Conservation (phyloP, 192 early-diverging fungal species). For the Blastocladiella britannica region DNA sequence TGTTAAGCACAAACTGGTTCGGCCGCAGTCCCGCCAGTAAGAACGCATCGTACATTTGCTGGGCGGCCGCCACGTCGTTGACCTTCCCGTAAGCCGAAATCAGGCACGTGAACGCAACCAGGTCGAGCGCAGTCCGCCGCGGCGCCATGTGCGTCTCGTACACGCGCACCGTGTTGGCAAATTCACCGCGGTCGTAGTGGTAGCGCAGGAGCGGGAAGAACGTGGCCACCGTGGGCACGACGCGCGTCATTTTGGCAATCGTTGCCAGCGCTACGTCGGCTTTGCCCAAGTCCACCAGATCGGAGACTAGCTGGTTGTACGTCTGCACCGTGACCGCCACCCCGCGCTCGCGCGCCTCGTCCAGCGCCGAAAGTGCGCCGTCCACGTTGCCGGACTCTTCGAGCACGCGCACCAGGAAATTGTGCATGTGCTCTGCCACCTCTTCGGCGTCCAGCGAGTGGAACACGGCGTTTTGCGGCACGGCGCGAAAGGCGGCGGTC, state of each 20-base stretch:
- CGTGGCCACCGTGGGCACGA: background rate
- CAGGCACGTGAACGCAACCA: background rate
- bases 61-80: background rate
- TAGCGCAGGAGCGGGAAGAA: background rate
- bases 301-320: background rate
- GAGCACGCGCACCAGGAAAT: background rate
- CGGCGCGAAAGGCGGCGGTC: no score
- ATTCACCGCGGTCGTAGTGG: background rate
- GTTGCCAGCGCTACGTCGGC: background rate
- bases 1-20: background rate
- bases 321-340: background rate
- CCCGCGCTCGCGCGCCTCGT: background rate
- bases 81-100: background rate
- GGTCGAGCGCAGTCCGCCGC: background rate
- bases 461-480: background rate
- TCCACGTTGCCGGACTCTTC: background rate
- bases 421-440: background rate
- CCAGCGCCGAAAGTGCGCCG: background rate
- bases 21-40: background rate
- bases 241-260: background rate
- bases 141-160: background rate
- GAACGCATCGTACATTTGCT: background rate
- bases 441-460: background rate
- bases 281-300: background rate
- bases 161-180: background rate